These are phyloP conservation scores for Manihot esculenta DNA, from an alignment of 441 rosid species.

Conservation along the genomic window DNA sequence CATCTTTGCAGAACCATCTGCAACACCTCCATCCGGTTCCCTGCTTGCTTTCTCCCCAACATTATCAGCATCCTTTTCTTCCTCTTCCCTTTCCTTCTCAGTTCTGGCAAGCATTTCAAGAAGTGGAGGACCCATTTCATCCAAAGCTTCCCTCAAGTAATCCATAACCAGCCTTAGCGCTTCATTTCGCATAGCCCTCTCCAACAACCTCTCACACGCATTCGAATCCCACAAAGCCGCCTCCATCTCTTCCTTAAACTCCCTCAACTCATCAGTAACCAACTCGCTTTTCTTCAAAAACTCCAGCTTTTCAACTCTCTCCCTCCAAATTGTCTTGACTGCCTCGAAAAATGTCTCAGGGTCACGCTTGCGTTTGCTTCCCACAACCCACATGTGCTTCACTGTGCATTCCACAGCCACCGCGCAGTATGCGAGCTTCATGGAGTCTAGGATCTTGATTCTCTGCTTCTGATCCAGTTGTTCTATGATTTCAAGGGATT, in stretches of 20 bases:
- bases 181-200: slow-evolving; percentile 28
- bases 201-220: slow-evolving; percentile 23
- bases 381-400: slow-evolving; percentile 29
- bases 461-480: slow-evolving; percentile 39
- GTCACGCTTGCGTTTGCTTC: slow-evolving; percentile 8
- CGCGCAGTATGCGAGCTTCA: slow-evolving; percentile 50
- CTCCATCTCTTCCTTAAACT: slow-evolving; percentile 33
- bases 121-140: slow-evolving; percentile 34
- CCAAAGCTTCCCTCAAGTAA: slow-evolving; percentile 42
- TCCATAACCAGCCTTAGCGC: slow-evolving; percentile 31
- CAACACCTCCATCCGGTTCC: slow-evolving; percentile 10
- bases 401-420: slow-evolving; percentile 58
- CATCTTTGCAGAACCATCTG: background rate
- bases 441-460: slow-evolving; percentile 29
- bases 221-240: slow-evolving; percentile 32
- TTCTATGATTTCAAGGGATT: slow-evolving; percentile 45
- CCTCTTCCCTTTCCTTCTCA: slow-evolving; percentile 19
- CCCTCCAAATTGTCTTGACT: slow-evolving; percentile 43
- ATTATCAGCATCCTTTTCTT: background rate
- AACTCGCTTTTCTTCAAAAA: slow-evolving; percentile 26
- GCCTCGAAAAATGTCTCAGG: slow-evolving; percentile 29
- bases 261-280: slow-evolving; percentile 33
- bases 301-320: slow-evolving; percentile 31
- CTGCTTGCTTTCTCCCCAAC: background rate
- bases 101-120: slow-evolving; percentile 21